phyloP scores from a whole-genome alignment of 2,329 filamentous ascomycete species.

The Phialemoniopsis sp. region DNA sequence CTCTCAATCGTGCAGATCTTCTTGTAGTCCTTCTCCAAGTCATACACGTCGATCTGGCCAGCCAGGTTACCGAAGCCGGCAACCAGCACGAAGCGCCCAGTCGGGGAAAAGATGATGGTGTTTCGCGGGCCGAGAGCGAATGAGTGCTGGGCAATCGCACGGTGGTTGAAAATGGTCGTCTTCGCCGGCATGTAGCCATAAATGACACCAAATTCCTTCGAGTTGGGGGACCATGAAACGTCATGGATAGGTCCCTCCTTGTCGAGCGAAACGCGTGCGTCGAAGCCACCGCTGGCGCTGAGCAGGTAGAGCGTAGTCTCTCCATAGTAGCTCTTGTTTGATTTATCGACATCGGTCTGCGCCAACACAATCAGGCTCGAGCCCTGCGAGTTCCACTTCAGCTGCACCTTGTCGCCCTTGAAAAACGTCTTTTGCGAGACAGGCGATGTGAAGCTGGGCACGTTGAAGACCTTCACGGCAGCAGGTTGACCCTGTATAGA shows the following conservation, averaged over 20 bases:
- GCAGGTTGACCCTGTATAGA: constrained; percentile 76
- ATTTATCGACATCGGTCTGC: constrained; percentile 96
- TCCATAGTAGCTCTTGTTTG: constrained; percentile 98
- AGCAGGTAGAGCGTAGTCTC: constrained; percentile 96
- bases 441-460: constrained; percentile 77
- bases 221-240: constrained; percentile 97
- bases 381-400: constrained; percentile 95
- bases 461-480: constrained; percentile 88
- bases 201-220: constrained; percentile 94
- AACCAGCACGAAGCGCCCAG: constrained; percentile 86
- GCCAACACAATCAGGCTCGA: constrained; percentile 91
- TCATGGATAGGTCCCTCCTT: constrained; percentile 96
- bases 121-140: constrained; percentile 89
- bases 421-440: constrained; percentile 98
- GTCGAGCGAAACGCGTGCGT: constrained; percentile 86
- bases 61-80: constrained; percentile 97
- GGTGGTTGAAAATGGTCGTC: constrained; percentile 94
- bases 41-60: constrained; percentile 96
- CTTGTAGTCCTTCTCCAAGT: constrained; percentile 87
- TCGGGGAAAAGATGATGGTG: constrained; percentile 91
- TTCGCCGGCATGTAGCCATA: constrained; percentile 99
- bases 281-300: constrained; percentile 85
- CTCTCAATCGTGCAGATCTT: constrained; percentile 94
- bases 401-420: constrained; percentile 97
- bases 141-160: constrained; percentile 75